Conservation (phyloP, 306 rosid genomes). For the Acacia melanoxylon region DNA sequence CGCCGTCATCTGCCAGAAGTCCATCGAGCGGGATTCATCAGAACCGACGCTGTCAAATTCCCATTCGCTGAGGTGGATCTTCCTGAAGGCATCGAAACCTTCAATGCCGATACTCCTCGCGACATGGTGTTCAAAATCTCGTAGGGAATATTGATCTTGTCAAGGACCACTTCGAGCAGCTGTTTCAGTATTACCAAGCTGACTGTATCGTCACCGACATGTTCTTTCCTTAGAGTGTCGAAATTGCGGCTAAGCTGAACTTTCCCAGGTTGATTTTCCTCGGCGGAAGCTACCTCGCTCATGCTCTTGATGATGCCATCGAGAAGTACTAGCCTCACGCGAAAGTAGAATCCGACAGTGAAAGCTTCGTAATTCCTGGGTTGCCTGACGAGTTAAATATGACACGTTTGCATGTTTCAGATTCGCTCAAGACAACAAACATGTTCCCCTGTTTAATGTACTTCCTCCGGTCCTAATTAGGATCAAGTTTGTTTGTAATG, state of each 20-base stretch:
- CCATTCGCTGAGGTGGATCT: constrained; percentile 38
- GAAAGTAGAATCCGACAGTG: constrained; percentile 20
- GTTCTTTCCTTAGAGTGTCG: constrained; percentile 41
- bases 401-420: constrained; percentile 44
- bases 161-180: constrained; percentile 25
- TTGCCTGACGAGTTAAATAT: constrained; percentile 36
- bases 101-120: constrained; percentile 19
- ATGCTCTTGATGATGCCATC: constrained; percentile 22
- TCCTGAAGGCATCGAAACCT: constrained; percentile 30
- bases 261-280: constrained; percentile 44
- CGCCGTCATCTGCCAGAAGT: constrained; percentile 36
- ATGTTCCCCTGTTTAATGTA: too few species aligned
- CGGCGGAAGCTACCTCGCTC: constrained; percentile 31
- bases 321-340: constrained; percentile 21
- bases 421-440: constrained; percentile 34
- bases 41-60: constrained; percentile 30
- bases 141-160: constrained; percentile 26
- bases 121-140: constrained; percentile 22
- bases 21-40: constrained; percentile 38
- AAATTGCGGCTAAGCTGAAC: constrained; percentile 21
- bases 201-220: constrained; percentile 49
- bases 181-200: constrained; percentile 14
- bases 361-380: constrained; percentile 28
- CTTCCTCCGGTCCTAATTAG: too few species aligned
- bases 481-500: too few species aligned